phyloP scores from a whole-genome alignment of 2,329 filamentous ascomycete genomes.

The Ophiostoma quercus region DNA sequence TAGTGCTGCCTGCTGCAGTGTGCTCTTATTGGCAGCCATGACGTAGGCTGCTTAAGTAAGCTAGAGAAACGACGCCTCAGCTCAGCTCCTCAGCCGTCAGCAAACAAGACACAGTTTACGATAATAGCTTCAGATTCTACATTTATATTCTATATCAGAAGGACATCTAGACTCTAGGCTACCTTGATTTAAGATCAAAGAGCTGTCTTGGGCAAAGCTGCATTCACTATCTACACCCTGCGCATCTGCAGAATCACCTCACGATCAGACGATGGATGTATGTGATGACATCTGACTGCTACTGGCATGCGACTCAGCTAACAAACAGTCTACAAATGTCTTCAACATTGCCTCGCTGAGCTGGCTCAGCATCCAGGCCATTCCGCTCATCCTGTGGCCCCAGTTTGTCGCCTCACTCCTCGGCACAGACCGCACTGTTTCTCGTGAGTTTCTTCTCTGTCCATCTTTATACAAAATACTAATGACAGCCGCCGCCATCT shows the following conservation, averaged over 20 bases:
- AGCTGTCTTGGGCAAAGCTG: background rate
- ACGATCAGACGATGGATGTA: slow-evolving; percentile 23
- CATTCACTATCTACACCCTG: background rate
- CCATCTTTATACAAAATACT: background rate
- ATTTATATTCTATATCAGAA: too few relatives aligned
- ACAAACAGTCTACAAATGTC: slow-evolving; percentile 42
- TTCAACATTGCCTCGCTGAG: slow-evolving; percentile 49
- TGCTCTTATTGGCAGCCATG: slow-evolving; percentile 11
- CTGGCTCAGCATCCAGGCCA: slow-evolving; percentile 47
- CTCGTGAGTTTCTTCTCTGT: background rate
- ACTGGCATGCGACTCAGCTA: background rate
- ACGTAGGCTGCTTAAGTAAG: slow-evolving; percentile 1
- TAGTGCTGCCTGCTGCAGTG: slow-evolving; percentile 1
- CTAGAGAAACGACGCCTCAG: background rate
- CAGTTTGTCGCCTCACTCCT: slow-evolving; percentile 45
- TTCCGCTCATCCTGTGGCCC: slow-evolving; percentile 46
- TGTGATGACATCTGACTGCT: background rate
- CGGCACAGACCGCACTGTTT: slow-evolving; percentile 22
- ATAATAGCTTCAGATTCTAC: too few relatives aligned
- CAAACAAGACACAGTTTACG: background rate
- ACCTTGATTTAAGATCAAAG: too few relatives aligned
- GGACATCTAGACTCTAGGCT: too few relatives aligned
- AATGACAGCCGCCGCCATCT: slow-evolving; percentile 56
- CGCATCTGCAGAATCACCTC: background rate
- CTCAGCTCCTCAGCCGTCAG: background rate